Base-by-base conservation (phyloP, 768 basidiomycete species). In the Lactarius vividus region DNA sequence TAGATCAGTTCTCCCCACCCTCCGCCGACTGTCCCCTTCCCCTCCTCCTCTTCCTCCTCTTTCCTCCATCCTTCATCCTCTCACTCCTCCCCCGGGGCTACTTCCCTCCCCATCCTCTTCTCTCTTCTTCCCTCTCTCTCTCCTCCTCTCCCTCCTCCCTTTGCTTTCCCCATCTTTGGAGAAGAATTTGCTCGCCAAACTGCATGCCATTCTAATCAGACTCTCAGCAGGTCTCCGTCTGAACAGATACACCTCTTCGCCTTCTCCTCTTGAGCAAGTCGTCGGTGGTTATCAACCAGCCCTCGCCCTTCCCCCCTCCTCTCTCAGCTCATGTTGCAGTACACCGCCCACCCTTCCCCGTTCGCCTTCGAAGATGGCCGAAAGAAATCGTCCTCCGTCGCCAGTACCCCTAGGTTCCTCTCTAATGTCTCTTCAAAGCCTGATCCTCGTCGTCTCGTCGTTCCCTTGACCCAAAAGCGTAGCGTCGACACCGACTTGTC, bases 201-300 rank as follows among this genome's bases (percentile, higher is more conserved):
- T 70, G 69, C 58, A 70, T 70, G 69, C 69, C 67, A 65, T 61
- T 69, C 58, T 53, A 70, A 61, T 79, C 83, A 83, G 82, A 81
- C 80, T 79, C 74, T 72, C 78, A 82, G 82, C 81, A 75, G 83
- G 84, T 82, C 85, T 82, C 78, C 40, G 84, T 84, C 84, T 84
- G 84, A 81, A 79, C 77, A 67, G 74, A 75, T 73, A 65, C 63
- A 58, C 70, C 72, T 59, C 72, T 69, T 42, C 68, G 66, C 39
- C 61, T 67, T 59, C 72, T 56, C 33, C 33, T 71, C 39, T 58
- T 58, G 65, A 65, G 69, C 73, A 68, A 75, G 72, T 65, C 65
- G 59, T 58, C 42, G 64, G 74, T 73, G 75, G 74, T 72, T 76
- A 72, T 71, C 69, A 53, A 10, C 61, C 66, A 59, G 74, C 67